phyloP scores from a whole-genome alignment of 2,329 filamentous ascomycete genomes.

The Trichoderma sp. region DNA sequence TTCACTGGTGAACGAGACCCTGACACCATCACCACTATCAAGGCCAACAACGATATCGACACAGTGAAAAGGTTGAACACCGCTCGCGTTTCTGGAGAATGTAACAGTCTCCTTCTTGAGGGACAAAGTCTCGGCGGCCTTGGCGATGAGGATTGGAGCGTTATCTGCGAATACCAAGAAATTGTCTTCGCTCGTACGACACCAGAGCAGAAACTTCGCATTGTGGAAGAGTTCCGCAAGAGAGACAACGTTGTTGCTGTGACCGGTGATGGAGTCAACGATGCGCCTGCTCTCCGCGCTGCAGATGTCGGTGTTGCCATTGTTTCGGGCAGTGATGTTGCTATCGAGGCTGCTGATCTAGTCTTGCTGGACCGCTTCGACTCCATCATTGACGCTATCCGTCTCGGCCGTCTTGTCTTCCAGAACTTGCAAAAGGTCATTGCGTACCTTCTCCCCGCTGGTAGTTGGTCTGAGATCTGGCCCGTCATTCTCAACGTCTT shows the following conservation, averaged over 20 bases:
- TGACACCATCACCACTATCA: conserved; percentile 35
- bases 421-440: conserved; percentile 47
- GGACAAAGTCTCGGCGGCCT: conserved; percentile 61
- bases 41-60: conserved; percentile 19
- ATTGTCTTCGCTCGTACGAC: conserved; percentile 70
- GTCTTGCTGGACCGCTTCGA: conserved; percentile 72
- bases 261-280: conserved; percentile 73
- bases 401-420: conserved; percentile 43
- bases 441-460: conserved; percentile 51
- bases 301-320: conserved; percentile 71
- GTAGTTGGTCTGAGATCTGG: conserved; percentile 59
- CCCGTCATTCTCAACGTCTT: conserved; percentile 58
- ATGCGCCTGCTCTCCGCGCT: conserved; percentile 65
- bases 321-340: conserved; percentile 64
- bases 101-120: conserved; percentile 43
- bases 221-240: conserved; percentile 67
- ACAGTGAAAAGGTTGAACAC: conserved; percentile 25
- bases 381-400: conserved; percentile 67
- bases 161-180: conserved; percentile 53
- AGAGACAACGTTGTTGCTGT: conserved; percentile 65
- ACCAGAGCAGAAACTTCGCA: conserved; percentile 69
- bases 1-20: conserved; percentile 53
- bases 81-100: conserved; percentile 27
- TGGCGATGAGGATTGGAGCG: conserved; percentile 48
- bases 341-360: conserved; percentile 65